Evolutionary conservation across 257 asterid genomes (phyloP).

Genomic region (Solanum lycopersicoides): DNA sequence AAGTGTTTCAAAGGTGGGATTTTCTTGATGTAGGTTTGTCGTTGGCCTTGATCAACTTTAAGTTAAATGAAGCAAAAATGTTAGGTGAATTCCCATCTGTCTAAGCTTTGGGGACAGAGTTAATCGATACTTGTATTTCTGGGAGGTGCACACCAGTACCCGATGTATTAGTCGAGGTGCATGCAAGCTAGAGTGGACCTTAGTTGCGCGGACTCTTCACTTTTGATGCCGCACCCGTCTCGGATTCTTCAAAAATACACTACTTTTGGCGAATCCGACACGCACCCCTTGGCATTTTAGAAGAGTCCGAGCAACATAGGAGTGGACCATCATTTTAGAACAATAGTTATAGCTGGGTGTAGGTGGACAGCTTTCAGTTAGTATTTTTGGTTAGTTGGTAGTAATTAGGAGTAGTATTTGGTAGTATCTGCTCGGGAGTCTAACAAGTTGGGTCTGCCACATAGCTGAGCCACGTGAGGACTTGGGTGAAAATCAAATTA

Average conservation of each 20-base stretch:
- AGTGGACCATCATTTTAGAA: background rate
- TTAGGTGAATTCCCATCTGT: background rate
- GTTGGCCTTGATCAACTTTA: background rate
- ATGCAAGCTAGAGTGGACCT: background rate
- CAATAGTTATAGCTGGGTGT: background rate
- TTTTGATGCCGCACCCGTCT: too few relatives aligned
- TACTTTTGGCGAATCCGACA: too few relatives aligned
- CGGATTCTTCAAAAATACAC: too few relatives aligned
- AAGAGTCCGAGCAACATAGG: too few relatives aligned
- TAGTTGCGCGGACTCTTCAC: too few relatives aligned
- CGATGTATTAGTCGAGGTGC: background rate
- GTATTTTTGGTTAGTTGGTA: too few relatives aligned
- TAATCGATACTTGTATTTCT: background rate
- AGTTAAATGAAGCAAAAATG: background rate
- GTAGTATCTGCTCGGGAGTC: background rate
- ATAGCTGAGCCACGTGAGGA: background rate
- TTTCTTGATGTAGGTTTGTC: background rate
- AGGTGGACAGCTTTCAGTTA: background rate
- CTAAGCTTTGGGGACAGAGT: background rate
- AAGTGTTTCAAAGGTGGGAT: background rate
- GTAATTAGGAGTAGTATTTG: background rate
- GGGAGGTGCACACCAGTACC: background rate
- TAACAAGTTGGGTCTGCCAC: background rate
- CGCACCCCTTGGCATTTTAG: too few relatives aligned
- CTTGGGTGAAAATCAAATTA: background rate